Evolutionary conservation across 148 eudicot species (phyloP).

Genomic region (Bassia scoparia): DNA sequence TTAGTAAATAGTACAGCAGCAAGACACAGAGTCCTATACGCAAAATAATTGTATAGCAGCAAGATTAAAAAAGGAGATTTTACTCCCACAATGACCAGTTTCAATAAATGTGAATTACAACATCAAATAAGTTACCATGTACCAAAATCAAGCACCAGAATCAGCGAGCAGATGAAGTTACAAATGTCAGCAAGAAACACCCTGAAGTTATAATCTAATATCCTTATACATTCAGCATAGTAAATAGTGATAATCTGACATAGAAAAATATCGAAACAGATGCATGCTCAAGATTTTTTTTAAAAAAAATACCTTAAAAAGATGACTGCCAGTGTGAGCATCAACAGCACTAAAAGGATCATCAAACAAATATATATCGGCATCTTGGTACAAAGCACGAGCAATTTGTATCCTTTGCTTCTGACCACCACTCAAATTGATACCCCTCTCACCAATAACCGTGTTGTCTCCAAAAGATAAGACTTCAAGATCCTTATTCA

Average conservation of each 20-base stretch:
- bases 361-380: constrained; percentile 54
- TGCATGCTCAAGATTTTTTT: background rate
- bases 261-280: background rate
- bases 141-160: background rate
- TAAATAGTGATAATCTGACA: background rate
- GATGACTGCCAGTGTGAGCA: constrained; percentile 66
- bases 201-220: background rate
- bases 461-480: constrained; percentile 53
- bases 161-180: background rate
- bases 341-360: constrained; percentile 74
- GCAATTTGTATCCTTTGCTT: constrained; percentile 64
- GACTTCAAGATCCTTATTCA: constrained; percentile 52
- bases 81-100: background rate
- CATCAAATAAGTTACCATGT: background rate
- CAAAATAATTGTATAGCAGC: background rate
- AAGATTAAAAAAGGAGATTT: background rate
- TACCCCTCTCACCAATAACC: constrained; percentile 60
- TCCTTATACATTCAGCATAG: background rate
- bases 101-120: background rate
- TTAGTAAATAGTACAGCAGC: no score
- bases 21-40: no score
- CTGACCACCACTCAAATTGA: constrained; percentile 66
- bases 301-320: constrained; percentile 43
- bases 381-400: constrained; percentile 52
- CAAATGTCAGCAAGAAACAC: background rate